Evolutionary conservation across 129 eudicot genomes (phyloP), one percentile per base, ranked within the genome.

Genomic region (Heracleum sosnowskyi): DNA sequence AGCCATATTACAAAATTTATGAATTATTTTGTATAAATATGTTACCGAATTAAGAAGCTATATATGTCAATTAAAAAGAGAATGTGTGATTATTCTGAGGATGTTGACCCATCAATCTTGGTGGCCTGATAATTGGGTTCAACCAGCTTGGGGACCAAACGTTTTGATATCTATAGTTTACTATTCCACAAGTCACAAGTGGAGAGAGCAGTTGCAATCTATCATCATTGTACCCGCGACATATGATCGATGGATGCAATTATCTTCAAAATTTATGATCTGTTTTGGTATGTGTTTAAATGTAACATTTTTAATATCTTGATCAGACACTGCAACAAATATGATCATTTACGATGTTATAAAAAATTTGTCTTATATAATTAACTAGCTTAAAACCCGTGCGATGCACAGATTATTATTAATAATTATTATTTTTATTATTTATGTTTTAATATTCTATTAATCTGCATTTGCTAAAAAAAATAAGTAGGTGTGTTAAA

Each of bases 91-190:
- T 57, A 57, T 57, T 57, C 66, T 57, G 33, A n/a, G 31, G 66
- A 57, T 57, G 66, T 57, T 57, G 66, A 57, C 66, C 16, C 66
- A 57, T 57, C 66, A 57, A 57, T 57, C 16, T 57, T 57, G 66
- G 66, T 57, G 66, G 66, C 66, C 66, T 57, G 1, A 57, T 46
- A 3, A n/a, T 49, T 49, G 18, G 57, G 17, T 49, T 49, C 57
- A 49, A 49, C 24, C 13, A 55, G 33, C 33, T 3, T 10, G 66
- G 66, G 66, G 33, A 57, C 66, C 66, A 57, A 26, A 57, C 33
- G n/a, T n/a, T 57, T n/a, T 0, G 31, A 57, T 1, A 42, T 57
- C 29, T 55, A 55, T 22, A 55, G 64, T 57, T 57, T 57, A 57
- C 66, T n/a, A 57, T n/a, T 57, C 66, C 66, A 57, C 33, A n/a